Percentiles rank a stretch among this genome's conserved stretches.
phyloP scores from a whole-genome alignment of 2,329 filamentous ascomycete species.

The Cytospora paraplurivora region DNA sequence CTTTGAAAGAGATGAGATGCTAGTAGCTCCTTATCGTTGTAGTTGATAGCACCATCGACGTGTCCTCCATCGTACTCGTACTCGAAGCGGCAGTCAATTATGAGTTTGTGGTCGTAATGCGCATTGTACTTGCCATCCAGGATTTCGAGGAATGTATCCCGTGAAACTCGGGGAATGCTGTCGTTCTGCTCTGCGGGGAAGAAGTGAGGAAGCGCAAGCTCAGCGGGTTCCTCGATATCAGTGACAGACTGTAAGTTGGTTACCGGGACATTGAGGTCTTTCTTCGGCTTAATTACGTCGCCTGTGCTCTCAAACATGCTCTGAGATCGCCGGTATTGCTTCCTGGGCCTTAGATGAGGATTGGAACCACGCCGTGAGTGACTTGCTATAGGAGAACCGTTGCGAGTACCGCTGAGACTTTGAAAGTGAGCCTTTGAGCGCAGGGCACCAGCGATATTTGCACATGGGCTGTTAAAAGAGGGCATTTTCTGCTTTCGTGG shows the following conservation, averaged over 20 bases:
- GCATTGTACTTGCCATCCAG: conserved; percentile 81
- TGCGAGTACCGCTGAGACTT: conserved; percentile 59
- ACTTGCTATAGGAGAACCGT: conserved; percentile 72
- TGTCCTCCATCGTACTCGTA: conserved; percentile 98
- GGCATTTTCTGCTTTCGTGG: conserved; percentile 67
- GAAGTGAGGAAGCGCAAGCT: conserved; percentile 81
- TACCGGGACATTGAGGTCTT: conserved; percentile 56
- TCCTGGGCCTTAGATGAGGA: conserved; percentile 74
- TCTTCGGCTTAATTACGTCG: conserved; percentile 82
- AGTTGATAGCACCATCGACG: conserved; percentile 91
- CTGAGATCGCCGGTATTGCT: conserved; percentile 86
- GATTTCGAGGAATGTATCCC: conserved; percentile 80
- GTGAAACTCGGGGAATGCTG: conserved; percentile 83
- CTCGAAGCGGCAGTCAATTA: conserved; percentile 97
- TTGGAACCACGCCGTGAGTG: conserved; percentile 74
- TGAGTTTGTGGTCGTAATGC: conserved; percentile 76
- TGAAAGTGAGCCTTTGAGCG: conserved; percentile 63
- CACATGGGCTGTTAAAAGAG: conserved; percentile 61
- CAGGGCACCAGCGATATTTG: conserved; percentile 58
- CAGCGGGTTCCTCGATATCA: conserved; percentile 77
- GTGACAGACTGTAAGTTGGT: conserved; percentile 69
- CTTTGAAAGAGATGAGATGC: conserved; percentile 75
- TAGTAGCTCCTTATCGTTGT: conserved; percentile 92
- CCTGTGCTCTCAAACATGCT: conserved; percentile 97
- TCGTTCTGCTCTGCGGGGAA: conserved; percentile 78